Conservation (phyloP, 2,329 filamentous ascomycete species). For the Talaromyces verruculosus region DNA sequence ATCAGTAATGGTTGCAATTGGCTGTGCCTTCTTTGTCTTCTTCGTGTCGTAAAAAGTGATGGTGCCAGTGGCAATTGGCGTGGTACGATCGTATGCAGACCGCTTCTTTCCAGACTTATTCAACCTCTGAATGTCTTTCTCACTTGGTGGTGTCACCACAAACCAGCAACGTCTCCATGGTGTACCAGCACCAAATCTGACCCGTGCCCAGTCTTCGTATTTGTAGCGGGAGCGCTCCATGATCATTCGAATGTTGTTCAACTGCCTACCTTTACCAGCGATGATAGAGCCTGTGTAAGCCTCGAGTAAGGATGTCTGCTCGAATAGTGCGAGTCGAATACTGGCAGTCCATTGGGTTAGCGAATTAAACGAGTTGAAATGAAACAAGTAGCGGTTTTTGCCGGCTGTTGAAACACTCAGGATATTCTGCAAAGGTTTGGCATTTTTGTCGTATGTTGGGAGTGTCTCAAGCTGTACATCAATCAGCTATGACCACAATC, state of each 20-base stretch:
- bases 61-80: conserved; percentile 73
- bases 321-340: conserved; percentile 90
- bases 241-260: conserved; percentile 89
- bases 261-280: conserved; percentile 82
- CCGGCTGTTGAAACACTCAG: conserved; percentile 94
- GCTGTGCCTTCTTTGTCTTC: conserved; percentile 85
- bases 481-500: background rate
- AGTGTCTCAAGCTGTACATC: conserved; percentile 75
- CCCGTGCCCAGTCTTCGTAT: conserved; percentile 89
- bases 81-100: conserved; percentile 75
- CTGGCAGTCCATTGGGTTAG: conserved; percentile 94
- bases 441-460: conserved; percentile 73
- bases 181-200: conserved; percentile 91
- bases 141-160: conserved; percentile 85
- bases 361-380: conserved; percentile 93
- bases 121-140: conserved; percentile 83
- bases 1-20: conserved; percentile 88
- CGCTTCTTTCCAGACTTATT: conserved; percentile 81
- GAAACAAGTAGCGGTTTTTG: conserved; percentile 89
- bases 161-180: conserved; percentile 98
- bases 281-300: conserved; percentile 95
- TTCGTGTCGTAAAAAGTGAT: conserved; percentile 96
- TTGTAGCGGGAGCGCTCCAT: conserved; percentile 77
- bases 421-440: conserved; percentile 87
- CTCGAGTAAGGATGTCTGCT: conserved; percentile 89